Percentiles rank a stretch among this genome's conserved stretches.
These are phyloP conservation scores for Anthracocystis panici-leucophaei DNA, from an alignment of 1,284 basidiomycete species.

Conservation along the genomic window DNA sequence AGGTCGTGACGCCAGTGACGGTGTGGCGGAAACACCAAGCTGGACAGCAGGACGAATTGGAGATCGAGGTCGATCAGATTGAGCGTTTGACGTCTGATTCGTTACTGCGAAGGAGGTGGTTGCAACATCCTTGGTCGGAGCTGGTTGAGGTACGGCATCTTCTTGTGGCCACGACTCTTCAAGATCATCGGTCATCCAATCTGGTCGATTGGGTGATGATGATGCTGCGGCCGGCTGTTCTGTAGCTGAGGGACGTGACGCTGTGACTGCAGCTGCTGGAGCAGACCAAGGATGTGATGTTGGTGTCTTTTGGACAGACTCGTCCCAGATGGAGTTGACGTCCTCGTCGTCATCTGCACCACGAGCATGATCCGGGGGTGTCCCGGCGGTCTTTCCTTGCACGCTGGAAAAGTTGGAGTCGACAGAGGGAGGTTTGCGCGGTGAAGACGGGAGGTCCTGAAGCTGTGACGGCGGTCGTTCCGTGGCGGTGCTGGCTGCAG, in stretches of 20 bases:
- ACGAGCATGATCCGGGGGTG: conserved; percentile 23
- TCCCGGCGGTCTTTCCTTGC: conserved; percentile 48
- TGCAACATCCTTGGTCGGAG: conserved; percentile 2
- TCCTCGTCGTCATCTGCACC: conserved; percentile 14
- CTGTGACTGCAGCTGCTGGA: not conserved
- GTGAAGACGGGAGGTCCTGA: conserved; percentile 12
- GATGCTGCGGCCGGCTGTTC: not conserved
- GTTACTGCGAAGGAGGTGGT: not conserved
- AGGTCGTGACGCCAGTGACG: conserved; percentile 18
- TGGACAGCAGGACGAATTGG: not conserved
- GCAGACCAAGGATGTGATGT: conserved; percentile 3
- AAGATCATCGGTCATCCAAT: conserved; percentile 56
- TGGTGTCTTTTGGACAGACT: conserved; percentile 17
- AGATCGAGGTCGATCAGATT: not conserved
- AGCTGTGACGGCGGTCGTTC: conserved; percentile 16
- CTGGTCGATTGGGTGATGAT: conserved; percentile 14
- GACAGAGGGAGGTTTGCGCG: conserved; percentile 34
- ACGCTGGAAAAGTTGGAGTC: conserved; percentile 55
- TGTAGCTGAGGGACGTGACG: conserved; percentile 1
- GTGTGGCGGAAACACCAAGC: conserved; percentile 8
- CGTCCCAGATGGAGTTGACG: conserved; percentile 44
- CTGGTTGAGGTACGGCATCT: conserved; percentile 1
- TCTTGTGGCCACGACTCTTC: conserved; percentile 53
- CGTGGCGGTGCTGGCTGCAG: conserved; percentile 27
- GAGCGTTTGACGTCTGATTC: not conserved